Base-by-base conservation (phyloP, 192 early-diverging fungal species). In the Backusella mclennaniae region DNA sequence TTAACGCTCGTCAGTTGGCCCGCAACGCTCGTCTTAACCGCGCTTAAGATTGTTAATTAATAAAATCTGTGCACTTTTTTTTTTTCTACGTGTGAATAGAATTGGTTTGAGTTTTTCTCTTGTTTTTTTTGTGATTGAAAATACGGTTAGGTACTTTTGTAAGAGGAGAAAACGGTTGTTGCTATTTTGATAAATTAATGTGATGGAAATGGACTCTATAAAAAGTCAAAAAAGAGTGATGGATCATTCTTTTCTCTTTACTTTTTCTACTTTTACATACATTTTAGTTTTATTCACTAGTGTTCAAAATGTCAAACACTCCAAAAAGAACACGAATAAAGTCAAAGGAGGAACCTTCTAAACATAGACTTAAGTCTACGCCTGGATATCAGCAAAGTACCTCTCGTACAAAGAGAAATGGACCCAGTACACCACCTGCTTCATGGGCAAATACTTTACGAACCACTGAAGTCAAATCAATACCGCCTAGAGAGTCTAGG, bases 1-100 rank as follows among this genome's bases (percentile, higher is more conserved):
- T 90, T 44, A 90, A 88, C 80, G 80, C 79, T 77, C 87, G 87
- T 67, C 87, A 87, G 79, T 78, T 87, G 67, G 88, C 88, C 74
- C 84, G 81, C 72, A 83, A 84, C 67, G 80, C 83, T 73, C 84
- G 83, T 80, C 76, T 71, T 44, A 49, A 49, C 46, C 46, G 46
- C 46, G 46, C 46, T 49, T 49, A 49, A 49, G 46, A 49, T 49
- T 49, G 46, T 49, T 49, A 49, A 49, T 49, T 49, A 49, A 49
- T 49, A 49, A 49, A 49, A 49, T 49, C 46, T 49, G 19, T 49
- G 42, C 42, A 49, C 46, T n/a, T 6, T 49, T 49, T 49, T 29
- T 49, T 49, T 49, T 49, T 19, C 46, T 49, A n/a, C 46, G 15
- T 49, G 46, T 49, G 46, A 49, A 49, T 49, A 49, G 46, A 49